phyloP scores from a whole-genome alignment of 2,329 filamentous ascomycete species.

The Zopfia rhizophila region DNA sequence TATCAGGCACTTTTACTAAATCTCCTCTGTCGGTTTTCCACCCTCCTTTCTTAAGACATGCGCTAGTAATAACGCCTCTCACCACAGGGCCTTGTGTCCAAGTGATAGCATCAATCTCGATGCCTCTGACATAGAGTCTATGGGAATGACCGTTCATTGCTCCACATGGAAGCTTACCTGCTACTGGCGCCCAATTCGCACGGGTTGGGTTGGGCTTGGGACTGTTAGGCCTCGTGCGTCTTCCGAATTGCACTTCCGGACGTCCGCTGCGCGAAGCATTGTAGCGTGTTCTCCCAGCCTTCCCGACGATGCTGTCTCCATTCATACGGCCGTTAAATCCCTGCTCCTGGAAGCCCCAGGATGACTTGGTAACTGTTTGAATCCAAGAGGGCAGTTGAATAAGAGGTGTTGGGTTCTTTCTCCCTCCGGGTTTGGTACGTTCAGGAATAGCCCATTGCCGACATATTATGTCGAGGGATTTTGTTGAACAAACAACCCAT shows the following conservation, averaged over 20 bases:
- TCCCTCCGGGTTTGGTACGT: slow-evolving; percentile 1
- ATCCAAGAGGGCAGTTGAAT: slow-evolving; percentile 29
- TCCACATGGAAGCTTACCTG: no score
- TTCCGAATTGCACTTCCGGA: slow-evolving; percentile 8
- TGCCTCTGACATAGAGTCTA: slow-evolving; percentile 46
- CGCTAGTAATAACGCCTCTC: slow-evolving; percentile 20
- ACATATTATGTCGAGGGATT: slow-evolving; percentile 23
- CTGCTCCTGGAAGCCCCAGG: slow-evolving; percentile 10
- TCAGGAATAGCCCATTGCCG: slow-evolving; percentile 20
- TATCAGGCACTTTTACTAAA: slow-evolving; percentile 16
- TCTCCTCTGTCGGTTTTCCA: slow-evolving; percentile 2
- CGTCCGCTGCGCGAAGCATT: slow-evolving; percentile 10
- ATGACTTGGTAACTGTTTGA: slow-evolving; percentile 6
- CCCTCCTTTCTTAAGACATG: slow-evolving; percentile 16
- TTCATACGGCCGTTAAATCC: slow-evolving; percentile 25
- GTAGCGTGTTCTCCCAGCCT: slow-evolving; percentile 19
- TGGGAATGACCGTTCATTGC: no score
- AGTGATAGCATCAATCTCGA: slow-evolving; percentile 32
- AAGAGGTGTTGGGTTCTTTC: not conserved
- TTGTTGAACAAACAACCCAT: slow-evolving; percentile 10
- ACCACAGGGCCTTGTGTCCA: slow-evolving; percentile 4
- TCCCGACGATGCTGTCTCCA: slow-evolving; percentile 33
- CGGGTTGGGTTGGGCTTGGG: no score
- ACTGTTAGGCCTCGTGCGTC: slow-evolving; percentile 3
- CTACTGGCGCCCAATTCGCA: no score